Evolutionary conservation across 108 stramenopile species (phyloP).

Genomic region (Pseudonitzschia multistriata): DNA sequence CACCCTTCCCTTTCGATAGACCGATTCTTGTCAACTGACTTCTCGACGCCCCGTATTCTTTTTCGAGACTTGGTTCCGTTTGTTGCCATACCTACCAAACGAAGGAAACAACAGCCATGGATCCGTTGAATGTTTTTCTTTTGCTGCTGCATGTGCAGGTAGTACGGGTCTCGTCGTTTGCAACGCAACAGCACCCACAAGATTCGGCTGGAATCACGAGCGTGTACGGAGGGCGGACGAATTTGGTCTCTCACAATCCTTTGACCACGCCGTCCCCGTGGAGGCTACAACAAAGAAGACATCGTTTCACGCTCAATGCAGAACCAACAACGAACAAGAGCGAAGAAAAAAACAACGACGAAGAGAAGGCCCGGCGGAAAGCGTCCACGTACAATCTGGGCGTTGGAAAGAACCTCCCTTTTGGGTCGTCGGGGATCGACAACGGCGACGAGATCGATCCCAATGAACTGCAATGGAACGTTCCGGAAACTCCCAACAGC

Average conservation of each 20-base stretch:
- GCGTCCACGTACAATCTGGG: conserved; percentile 9
- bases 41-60: too few species aligned
- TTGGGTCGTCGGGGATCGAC: neutral
- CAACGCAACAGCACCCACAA: neutral
- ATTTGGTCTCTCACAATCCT: neutral
- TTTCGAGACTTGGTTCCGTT: too few species aligned
- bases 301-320: neutral
- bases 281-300: neutral
- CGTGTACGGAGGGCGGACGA: neutral
- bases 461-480: conserved; percentile 18
- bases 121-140: neutral
- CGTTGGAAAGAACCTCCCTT: conserved; percentile 42
- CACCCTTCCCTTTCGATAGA: too few species aligned
- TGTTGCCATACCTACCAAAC: too few species aligned
- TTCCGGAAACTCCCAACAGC: conserved; percentile 16
- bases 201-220: neutral
- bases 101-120: neutral
- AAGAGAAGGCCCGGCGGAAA: neutral
- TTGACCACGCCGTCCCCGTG: neutral
- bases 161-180: neutral
- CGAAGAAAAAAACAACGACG: neutral
- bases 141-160: neutral
- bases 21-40: too few species aligned
- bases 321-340: neutral
- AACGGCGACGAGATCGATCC: conserved; percentile 3